Conservation (phyloP, 768 basidiomycete genomes). For the Cubamyces lactineus region DNA sequence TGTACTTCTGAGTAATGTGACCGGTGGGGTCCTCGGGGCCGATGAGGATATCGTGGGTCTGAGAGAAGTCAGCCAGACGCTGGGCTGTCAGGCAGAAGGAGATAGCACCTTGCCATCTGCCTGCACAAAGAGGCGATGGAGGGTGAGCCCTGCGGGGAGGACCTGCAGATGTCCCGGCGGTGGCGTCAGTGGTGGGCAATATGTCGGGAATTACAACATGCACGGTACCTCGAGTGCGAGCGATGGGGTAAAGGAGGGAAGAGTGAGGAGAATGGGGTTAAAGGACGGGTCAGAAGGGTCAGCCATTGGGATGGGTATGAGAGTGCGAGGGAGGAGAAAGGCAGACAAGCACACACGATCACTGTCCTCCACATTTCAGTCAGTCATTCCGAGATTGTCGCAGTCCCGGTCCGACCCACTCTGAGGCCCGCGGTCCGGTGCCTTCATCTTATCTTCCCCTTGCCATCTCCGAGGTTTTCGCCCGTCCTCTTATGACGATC, state of each 20-base stretch:
- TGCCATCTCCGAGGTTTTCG: constrained; percentile 11
- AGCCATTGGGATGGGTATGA: constrained; percentile 6
- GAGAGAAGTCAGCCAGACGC: constrained; percentile 2
- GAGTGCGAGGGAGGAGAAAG: neutral
- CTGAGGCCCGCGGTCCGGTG: neutral
- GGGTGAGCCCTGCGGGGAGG: constrained; percentile 66
- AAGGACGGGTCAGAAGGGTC: constrained; percentile 35
- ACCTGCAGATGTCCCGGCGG: constrained; percentile 43
- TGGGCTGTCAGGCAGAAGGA: neutral
- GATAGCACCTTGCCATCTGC: constrained; percentile 59
- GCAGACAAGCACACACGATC: neutral
- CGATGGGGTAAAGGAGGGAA: constrained; percentile 58
- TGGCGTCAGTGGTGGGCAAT: constrained; percentile 4
- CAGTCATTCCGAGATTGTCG: constrained; percentile 4
- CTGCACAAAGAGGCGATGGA: constrained; percentile 69
- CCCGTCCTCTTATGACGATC: neutral
- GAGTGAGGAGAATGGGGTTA: constrained; percentile 54
- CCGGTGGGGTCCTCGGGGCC: constrained; percentile 67
- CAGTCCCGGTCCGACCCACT: constrained; percentile 3
- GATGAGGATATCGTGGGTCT: constrained; percentile 79
- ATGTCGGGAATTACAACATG: too few species aligned
- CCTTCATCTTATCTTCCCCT: constrained; percentile 1
- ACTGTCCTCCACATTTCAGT: neutral
- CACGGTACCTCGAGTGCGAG: constrained; percentile 61
- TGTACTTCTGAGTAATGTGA: constrained; percentile 66